These are phyloP conservation scores for Aurantiochytrium sp. DNA, from an alignment of 108 stramenopile species.

Conservation along the genomic window DNA sequence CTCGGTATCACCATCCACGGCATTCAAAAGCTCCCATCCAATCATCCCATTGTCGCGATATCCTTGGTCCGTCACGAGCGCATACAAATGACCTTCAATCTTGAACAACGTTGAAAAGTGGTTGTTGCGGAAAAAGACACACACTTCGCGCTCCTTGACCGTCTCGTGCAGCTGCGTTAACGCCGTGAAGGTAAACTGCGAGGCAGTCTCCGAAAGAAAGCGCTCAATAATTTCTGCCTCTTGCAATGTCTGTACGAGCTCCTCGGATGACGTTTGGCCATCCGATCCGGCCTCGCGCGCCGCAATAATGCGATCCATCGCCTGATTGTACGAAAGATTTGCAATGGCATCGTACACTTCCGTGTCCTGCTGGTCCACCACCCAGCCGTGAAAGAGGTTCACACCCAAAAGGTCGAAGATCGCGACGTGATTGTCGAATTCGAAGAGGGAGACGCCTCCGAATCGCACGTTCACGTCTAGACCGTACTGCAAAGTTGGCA, in stretches of 20 bases:
- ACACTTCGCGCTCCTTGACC: slow-evolving; percentile 61
- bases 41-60: slow-evolving; percentile 68
- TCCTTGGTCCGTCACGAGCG: slow-evolving; percentile 87
- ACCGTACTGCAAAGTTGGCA: slow-evolving; percentile 76
- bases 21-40: slow-evolving; percentile 80
- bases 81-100: slow-evolving; percentile 60
- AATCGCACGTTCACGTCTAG: slow-evolving; percentile 97
- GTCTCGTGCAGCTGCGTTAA: slow-evolving; percentile 62
- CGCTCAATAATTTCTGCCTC: slow-evolving; percentile 46
- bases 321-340: slow-evolving; percentile 77
- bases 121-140: slow-evolving; percentile 91
- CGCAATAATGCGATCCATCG: slow-evolving; percentile 74
- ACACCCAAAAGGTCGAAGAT: slow-evolving; percentile 79
- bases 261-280: neutral
- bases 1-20: slow-evolving; percentile 76
- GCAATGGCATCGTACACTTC: slow-evolving; percentile 43
- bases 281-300: slow-evolving; percentile 37
- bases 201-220: slow-evolving; percentile 62
- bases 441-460: slow-evolving; percentile 62
- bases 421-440: slow-evolving; percentile 75
- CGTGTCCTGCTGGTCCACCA: slow-evolving; percentile 67
- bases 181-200: slow-evolving; percentile 82
- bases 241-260: slow-evolving; percentile 29
- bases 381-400: slow-evolving; percentile 92
- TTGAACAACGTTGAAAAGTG: slow-evolving; percentile 86